Evolutionary conservation across 805 yeast genomes (phyloP), one percentile per base, ranked within the genome.

Genomic region (Hermanozyma aechmeae): DNA sequence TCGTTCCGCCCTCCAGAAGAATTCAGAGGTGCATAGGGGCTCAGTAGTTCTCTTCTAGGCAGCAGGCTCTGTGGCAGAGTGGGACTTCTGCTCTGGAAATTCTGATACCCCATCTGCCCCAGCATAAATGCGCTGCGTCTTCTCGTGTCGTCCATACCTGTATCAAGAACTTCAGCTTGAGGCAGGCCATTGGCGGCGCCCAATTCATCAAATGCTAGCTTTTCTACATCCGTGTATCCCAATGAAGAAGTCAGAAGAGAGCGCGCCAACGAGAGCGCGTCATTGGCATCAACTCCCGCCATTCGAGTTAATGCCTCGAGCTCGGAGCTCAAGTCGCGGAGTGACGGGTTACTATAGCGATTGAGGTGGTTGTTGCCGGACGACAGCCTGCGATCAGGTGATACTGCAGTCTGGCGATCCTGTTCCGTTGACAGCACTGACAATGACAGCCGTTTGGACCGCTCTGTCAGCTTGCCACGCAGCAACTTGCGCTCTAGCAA

Each of bases 211-310:
- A 62, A 53, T 5, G 64, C 69, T 20, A 57, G 53, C 36, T 49
- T 61, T 43, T 70, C 76, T 4, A 65, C 61, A 30, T 63, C 68
- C 9, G 75, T 68, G 38, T 65, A 65, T 9, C 81, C 80, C 16
- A 79, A 59, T 0, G 84, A 73, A 0, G 80, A 69, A 26, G 83
- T 69, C 2, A 89, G 79, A 27, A 85, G 62, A 2, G 92, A 76
- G 45, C 93, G 62, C 0, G 94, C 95, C 32, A 84, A 61, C 0
- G 93, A 75, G 4, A 79, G 78, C 1, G 95, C 93, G 57, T 84
- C 93, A 23, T 77, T 71, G 4, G 85, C 76, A 30, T 75, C 78
- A 52, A 82, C 56, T 0, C 93, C 92, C 0, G 89, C 94, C 53
- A 76, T 61, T 39, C 76, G 79, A 0, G 89, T 75, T 26, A 86